phyloP scores from a whole-genome alignment of 331 rosid genomes.

The Spiraea crenata region DNA sequence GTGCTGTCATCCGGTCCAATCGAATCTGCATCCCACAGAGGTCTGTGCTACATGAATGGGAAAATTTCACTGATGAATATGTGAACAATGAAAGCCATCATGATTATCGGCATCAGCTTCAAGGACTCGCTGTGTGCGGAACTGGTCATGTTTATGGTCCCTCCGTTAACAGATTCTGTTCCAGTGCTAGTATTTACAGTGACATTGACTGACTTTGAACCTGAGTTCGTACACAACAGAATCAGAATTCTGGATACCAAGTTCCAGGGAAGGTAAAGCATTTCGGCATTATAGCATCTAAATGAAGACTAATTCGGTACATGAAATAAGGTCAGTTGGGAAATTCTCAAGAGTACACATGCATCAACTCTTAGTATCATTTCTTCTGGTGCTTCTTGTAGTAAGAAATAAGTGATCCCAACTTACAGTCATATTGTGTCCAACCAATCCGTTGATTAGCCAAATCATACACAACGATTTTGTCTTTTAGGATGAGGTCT shows the following conservation, averaged over 20 bases:
- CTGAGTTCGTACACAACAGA: constrained; percentile 27
- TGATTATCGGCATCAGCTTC: constrained; percentile 16
- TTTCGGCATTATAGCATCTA: background rate
- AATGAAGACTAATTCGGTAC: too few relatives aligned
- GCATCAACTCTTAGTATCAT: too few relatives aligned
- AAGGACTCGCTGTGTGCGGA: constrained; percentile 27
- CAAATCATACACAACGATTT: constrained; percentile 65
- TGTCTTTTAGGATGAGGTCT: constrained; percentile 77
- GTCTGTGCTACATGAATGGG: background rate
- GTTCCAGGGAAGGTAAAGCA: background rate
- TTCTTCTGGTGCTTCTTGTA: background rate
- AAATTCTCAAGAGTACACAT: too few relatives aligned
- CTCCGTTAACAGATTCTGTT: constrained; percentile 55
- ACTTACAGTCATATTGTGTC: constrained; percentile 73
- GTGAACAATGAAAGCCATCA: background rate
- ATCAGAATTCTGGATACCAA: constrained; percentile 13
- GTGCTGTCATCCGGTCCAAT: background rate
- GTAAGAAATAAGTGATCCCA: background rate
- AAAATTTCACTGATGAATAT: background rate
- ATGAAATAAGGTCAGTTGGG: too few relatives aligned
- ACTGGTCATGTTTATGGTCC: constrained; percentile 38
- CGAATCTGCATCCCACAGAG: background rate
- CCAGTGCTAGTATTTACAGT: constrained; percentile 42
- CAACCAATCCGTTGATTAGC: constrained; percentile 76
- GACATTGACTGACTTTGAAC: constrained; percentile 61